Percentiles rank a stretch among this genome's conserved stretches.
Conservation (phyloP, 129 eudicot species). For the Artemisia tridentata region DNA sequence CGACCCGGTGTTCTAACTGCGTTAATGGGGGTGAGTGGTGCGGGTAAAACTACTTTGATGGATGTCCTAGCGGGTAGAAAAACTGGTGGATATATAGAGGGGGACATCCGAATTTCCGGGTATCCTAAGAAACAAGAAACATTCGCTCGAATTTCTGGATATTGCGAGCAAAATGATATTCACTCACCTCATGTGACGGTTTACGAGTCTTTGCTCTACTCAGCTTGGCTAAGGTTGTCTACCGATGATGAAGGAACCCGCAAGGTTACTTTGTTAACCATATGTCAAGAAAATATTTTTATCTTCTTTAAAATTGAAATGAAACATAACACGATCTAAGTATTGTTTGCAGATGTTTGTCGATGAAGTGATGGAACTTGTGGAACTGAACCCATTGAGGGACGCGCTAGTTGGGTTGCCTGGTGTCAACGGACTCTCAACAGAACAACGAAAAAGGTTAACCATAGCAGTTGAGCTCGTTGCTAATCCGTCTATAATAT, state of each 20-base stretch:
- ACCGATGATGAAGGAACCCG: background rate
- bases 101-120: constrained; percentile 12
- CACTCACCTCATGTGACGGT: constrained; percentile 18
- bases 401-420: constrained; percentile 14
- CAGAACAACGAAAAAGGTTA: constrained; percentile 13
- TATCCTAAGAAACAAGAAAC: constrained; percentile 16
- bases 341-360: constrained; percentile 15
- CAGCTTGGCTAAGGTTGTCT: constrained; percentile 19
- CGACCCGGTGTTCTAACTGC: constrained; percentile 14
- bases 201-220: constrained; percentile 15
- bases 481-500: constrained; percentile 18
- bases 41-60: constrained; percentile 18
- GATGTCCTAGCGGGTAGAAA: constrained; percentile 19
- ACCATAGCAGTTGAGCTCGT: constrained; percentile 17
- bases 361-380: constrained; percentile 17
- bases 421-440: constrained; percentile 10
- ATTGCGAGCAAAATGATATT: constrained; percentile 15
- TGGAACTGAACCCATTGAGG: constrained; percentile 11
- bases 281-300: too few relatives aligned
- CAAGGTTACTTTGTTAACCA: constrained; percentile 1
- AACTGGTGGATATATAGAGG: constrained; percentile 13
- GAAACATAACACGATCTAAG: background rate
- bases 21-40: constrained; percentile 18
- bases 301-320: background rate
- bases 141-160: constrained; percentile 13